Percentiles rank a stretch among this genome's conserved stretches.
Evolutionary conservation across 805 yeast genomes (phyloP).

Genomic region (Hanseniaspora thailandica): DNA sequence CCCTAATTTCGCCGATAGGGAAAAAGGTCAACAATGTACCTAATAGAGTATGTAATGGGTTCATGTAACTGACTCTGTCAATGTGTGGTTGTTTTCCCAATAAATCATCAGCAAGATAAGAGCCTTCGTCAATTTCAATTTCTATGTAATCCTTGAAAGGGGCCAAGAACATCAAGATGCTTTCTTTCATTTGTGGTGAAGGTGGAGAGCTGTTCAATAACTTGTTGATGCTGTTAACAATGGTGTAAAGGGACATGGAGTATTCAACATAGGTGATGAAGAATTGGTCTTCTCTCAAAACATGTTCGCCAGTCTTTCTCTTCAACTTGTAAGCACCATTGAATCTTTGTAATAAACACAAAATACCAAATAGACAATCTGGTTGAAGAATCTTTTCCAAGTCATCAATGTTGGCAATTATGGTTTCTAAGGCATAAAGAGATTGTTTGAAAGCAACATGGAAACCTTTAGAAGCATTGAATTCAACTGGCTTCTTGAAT

Average conservation of each 20-base stretch:
- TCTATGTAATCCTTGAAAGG: constrained; percentile 26
- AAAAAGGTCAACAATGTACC: constrained; percentile 31
- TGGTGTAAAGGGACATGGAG: constrained; percentile 35
- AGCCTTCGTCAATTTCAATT: too few species aligned
- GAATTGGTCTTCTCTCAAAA: constrained; percentile 43
- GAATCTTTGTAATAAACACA: constrained; percentile 41
- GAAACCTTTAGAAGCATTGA: constrained; percentile 29
- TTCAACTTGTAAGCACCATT: constrained; percentile 47
- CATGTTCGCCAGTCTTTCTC: constrained; percentile 60
- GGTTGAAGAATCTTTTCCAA: constrained; percentile 27
- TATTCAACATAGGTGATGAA: constrained; percentile 41
- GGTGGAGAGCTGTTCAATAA: constrained; percentile 14
- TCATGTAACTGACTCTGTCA: constrained; percentile 43
- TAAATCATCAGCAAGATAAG: too few species aligned
- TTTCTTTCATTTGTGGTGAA: constrained; percentile 19
- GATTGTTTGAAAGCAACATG: constrained; percentile 29
- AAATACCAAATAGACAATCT: constrained; percentile 33
- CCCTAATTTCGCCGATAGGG: constrained; percentile 20
- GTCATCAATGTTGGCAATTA: constrained; percentile 28
- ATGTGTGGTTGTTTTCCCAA: constrained; percentile 36
- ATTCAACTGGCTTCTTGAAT: constrained; percentile 28
- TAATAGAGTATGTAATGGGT: constrained; percentile 48
- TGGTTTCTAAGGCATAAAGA: constrained; percentile 28
- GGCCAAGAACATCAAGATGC: constrained; percentile 30
- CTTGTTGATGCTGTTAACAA: constrained; percentile 32